A percentile compares a stretch with the other conserved stretches of the same genome.
These are phyloP conservation scores for Moniliella sp. DNA, from an alignment of 1,284 basidiomycete species.

Conservation along the genomic window DNA sequence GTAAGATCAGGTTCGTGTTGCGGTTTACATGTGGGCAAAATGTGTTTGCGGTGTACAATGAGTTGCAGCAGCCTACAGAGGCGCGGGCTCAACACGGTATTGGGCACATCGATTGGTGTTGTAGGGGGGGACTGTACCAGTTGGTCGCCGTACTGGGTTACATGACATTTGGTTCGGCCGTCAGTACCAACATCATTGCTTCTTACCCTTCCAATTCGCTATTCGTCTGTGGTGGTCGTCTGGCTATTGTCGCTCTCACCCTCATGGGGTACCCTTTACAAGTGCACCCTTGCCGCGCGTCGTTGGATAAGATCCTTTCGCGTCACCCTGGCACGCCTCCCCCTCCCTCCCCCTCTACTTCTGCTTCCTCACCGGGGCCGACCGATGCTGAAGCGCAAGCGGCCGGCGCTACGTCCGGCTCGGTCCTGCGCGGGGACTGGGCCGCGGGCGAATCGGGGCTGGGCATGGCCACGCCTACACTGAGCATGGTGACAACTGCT, in stretches of 20 bases:
- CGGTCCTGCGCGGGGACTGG: no score
- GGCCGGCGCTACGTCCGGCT: no score
- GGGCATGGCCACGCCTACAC: no score
- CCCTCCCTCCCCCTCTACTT: no score
- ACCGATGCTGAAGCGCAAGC: no score
- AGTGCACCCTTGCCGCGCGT: constrained; percentile 75
- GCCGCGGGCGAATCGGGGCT: no score
- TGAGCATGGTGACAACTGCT: no score
- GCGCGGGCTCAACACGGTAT: constrained; percentile 60
- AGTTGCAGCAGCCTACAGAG: constrained; percentile 63
- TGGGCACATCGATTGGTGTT: constrained; percentile 59
- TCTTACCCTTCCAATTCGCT: constrained; percentile 67
- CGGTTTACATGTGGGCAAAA: no score
- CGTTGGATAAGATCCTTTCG: constrained; percentile 75
- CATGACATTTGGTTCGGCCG: constrained; percentile 70
- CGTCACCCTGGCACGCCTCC: no score
- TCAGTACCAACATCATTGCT: constrained; percentile 28
- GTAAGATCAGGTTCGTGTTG: no score
- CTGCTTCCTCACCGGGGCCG: no score
- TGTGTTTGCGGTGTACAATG: constrained; percentile 60
- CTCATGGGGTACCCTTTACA: constrained; percentile 42
- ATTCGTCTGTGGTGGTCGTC: constrained; percentile 72
- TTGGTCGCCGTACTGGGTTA: constrained; percentile 50
- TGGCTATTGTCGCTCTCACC: constrained; percentile 69
- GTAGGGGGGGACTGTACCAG: constrained; percentile 26